A percentile compares a stretch with the other conserved stretches of the same genome.
These are phyloP conservation scores for Starmerella powellii DNA, from an alignment of 805 yeast genomes.

Conservation along the genomic window DNA sequence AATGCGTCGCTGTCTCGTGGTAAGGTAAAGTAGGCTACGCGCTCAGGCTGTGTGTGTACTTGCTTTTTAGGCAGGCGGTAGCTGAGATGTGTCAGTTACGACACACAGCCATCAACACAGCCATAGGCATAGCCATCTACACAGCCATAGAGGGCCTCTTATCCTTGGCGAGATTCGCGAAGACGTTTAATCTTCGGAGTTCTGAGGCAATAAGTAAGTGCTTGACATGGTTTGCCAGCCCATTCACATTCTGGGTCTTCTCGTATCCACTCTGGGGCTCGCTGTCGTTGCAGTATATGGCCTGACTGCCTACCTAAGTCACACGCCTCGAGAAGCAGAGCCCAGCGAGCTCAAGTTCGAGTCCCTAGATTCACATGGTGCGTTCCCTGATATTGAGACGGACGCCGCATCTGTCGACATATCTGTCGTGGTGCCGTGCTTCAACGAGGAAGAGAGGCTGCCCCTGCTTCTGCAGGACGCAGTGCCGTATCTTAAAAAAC, in stretches of 20 bases:
- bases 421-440: slow-evolving; percentile 86
- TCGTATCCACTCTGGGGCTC: neutral
- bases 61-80: no score
- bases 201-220: no score
- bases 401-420: slow-evolving; percentile 36
- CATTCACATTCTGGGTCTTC: neutral
- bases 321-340: slow-evolving; percentile 12
- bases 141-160: no score
- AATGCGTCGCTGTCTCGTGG: no score
- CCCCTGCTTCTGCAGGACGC: slow-evolving; percentile 32
- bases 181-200: no score
- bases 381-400: slow-evolving; percentile 13
- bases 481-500: slow-evolving; percentile 38
- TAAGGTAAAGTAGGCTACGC: no score
- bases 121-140: no score
- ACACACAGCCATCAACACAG: no score
- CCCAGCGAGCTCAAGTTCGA: slow-evolving; percentile 12
- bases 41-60: no score
- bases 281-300: slow-evolving; percentile 4
- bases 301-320: slow-evolving; percentile 7
- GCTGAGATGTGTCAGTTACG: no score
- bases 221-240: neutral
- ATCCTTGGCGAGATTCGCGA: no score
- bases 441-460: slow-evolving; percentile 68
- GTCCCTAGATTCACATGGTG: slow-evolving; percentile 5